Conservation (phyloP, 208 protist genomes). For the Trypanosoma vivax region DNA sequence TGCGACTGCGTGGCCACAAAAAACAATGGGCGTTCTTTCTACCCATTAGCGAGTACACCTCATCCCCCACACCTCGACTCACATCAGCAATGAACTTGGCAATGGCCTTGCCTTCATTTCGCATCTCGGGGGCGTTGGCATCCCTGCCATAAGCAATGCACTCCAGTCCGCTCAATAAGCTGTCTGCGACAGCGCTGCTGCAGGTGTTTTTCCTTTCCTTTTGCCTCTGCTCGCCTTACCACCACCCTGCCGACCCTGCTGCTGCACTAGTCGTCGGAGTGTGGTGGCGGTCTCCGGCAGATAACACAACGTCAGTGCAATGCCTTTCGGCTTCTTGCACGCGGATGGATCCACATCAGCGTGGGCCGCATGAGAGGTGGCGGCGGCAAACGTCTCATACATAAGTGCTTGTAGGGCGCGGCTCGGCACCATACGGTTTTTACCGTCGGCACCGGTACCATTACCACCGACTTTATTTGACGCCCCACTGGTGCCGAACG, state of each 20-base stretch:
- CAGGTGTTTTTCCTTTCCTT: background rate
- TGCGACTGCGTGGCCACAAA: constrained; percentile 79
- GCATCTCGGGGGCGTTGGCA: background rate
- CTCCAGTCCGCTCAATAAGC: constrained; percentile 5
- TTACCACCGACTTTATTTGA: constrained; percentile 11
- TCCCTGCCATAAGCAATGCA: background rate
- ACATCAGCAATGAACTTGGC: constrained; percentile 11
- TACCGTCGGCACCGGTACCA: background rate
- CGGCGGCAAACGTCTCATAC: constrained; percentile 17
- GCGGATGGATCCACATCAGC: background rate
- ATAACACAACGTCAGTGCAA: constrained; percentile 10
- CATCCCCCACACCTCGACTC: background rate
- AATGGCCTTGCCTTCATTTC: constrained; percentile 23
- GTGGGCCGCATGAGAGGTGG: background rate
- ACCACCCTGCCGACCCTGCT: background rate
- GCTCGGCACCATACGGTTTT: background rate
- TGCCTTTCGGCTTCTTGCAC: constrained; percentile 4
- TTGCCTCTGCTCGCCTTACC: background rate
- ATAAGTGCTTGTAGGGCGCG: constrained; percentile 11
- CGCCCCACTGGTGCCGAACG: constrained; percentile 22
- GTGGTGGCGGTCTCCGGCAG: constrained; percentile 19
- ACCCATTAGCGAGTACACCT: background rate
- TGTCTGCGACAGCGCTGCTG: background rate
- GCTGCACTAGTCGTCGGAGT: constrained; percentile 11
- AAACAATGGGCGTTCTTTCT: constrained; percentile 21